These are phyloP conservation scores for Triticum urartu DNA, from an alignment of 176 grass and related monocot genomes.

Conservation along the genomic window DNA sequence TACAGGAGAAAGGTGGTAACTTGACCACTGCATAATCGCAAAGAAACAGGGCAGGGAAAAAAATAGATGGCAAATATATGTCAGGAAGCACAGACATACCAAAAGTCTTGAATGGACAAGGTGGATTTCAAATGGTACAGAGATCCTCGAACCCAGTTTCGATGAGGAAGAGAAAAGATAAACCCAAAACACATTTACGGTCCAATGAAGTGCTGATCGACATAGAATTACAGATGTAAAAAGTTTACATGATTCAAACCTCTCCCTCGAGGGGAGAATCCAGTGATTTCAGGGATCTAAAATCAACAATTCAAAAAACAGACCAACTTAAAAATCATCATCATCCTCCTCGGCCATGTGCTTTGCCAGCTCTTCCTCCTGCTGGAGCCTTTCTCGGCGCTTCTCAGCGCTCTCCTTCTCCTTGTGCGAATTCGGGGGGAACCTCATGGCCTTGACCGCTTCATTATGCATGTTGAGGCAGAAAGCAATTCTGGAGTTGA, in stretches of 20 bases:
- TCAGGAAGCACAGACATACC: neutral
- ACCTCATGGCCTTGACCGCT: constrained; percentile 71
- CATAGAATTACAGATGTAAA: neutral
- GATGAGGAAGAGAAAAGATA: neutral
- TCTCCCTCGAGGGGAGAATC: neutral
- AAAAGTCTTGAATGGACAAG: neutral
- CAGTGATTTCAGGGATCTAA: neutral
- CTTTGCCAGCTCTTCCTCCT: constrained; percentile 89
- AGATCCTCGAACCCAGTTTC: neutral
- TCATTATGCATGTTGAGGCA: constrained; percentile 96
- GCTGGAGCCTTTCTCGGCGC: constrained; percentile 75
- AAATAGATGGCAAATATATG: neutral
- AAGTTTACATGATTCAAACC: neutral
- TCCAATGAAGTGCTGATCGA: constrained; percentile 15
- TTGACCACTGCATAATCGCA: neutral
- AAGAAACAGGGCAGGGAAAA: neutral
- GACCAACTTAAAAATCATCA: constrained; percentile 59
- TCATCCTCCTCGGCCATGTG: constrained; percentile 91
- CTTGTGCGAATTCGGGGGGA: constrained; percentile 80
- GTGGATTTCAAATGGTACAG: neutral
- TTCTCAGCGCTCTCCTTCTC: constrained; percentile 90
- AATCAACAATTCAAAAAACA: constrained; percentile 1
- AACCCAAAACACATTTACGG: neutral
- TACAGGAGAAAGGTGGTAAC: neutral
- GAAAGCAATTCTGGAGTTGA: constrained; percentile 83